These are phyloP conservation scores for Wallacemonas sp. DNA, from an alignment of 208 protist species.

Conservation along the genomic window DNA sequence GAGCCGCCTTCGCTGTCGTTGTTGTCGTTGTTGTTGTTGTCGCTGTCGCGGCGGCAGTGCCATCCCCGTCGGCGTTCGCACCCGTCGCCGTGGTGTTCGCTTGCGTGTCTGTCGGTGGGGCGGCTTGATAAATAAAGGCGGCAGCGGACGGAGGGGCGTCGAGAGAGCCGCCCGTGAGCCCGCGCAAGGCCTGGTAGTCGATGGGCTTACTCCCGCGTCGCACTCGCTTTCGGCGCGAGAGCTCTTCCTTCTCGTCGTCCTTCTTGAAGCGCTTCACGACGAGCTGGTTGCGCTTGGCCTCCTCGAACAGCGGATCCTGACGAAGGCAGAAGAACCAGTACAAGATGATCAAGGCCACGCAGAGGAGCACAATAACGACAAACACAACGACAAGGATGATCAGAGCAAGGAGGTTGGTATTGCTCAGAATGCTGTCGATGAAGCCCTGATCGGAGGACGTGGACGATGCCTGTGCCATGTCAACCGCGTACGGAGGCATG, in stretches of 20 bases:
- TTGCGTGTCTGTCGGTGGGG: not conserved
- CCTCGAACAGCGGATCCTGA: slow-evolving; percentile 1
- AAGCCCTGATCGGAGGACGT: slow-evolving; percentile 3
- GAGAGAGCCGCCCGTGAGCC: not conserved
- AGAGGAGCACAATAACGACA: slow-evolving; percentile 10
- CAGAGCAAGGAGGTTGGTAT: not conserved
- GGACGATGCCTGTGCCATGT: not conserved
- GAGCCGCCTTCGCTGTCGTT: no score
- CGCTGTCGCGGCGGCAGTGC: not conserved
- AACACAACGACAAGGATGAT: slow-evolving; percentile 15
- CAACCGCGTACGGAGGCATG: not conserved
- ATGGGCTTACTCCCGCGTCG: not conserved
- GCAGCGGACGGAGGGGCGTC: not conserved
- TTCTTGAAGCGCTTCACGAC: not conserved
- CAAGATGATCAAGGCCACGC: not conserved
- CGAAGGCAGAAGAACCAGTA: slow-evolving; percentile 13
- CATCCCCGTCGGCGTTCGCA: not conserved
- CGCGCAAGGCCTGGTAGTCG: not conserved
- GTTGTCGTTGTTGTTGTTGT: no score
- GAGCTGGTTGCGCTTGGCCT: slow-evolving; percentile 6
- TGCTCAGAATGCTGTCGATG: slow-evolving; percentile 6
- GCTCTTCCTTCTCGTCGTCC: slow-evolving; percentile 8
- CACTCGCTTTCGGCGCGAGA: not conserved
- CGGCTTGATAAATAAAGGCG: not conserved
- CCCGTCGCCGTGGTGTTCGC: not conserved